Evolutionary conservation across 768 basidiomycete species (phyloP), one percentile per base, ranked within the genome.

Genomic region (Termitomyces eurrhizus): DNA sequence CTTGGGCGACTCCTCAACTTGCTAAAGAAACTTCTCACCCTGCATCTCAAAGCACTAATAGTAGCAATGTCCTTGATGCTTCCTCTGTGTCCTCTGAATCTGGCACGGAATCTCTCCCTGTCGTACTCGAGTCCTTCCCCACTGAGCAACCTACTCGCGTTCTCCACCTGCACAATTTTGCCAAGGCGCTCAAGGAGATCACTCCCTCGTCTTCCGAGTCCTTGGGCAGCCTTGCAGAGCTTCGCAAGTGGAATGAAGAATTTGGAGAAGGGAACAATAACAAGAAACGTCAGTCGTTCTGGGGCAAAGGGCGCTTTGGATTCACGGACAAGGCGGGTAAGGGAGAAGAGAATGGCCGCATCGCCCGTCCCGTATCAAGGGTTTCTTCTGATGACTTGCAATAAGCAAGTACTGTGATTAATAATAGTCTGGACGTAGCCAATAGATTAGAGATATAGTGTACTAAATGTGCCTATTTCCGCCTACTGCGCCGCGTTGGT

Each of bases 201-300:
- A 89, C 90, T 2, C 92, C 95, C 13, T 95, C 93, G 0, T 88
- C 87, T 6, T 94, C 93, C 3, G 95, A 96, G 73, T 79, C 84
- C 13, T 75, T 91, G 3, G 90, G 90, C 52, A 89, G 83, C 52
- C 82, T 93, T 37, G 75, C 86, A 1, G 89, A 90, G 59, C 76
- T 94, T 48, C 83, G 88, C 48, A 90, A 88, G 74, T 95, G 93
- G 93, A 95, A 96, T 62, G 90, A 95, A 51, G 91, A 95, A 70
- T 95, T 94, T 72, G 95, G 95, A 29, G 94, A 96, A 71, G 93
- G 93, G 6, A 76, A 83, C 18, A 82, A 78, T 63, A 83, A 88
- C 41, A 83, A 81, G 56, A 87, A 77, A 63, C 83, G 83, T 41
- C 81, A 83, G 67, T 85, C 87, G 67, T 87, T 89, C 37, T 94